Conservation (phyloP, 306 rosid species). For the Prunus padus region DNA sequence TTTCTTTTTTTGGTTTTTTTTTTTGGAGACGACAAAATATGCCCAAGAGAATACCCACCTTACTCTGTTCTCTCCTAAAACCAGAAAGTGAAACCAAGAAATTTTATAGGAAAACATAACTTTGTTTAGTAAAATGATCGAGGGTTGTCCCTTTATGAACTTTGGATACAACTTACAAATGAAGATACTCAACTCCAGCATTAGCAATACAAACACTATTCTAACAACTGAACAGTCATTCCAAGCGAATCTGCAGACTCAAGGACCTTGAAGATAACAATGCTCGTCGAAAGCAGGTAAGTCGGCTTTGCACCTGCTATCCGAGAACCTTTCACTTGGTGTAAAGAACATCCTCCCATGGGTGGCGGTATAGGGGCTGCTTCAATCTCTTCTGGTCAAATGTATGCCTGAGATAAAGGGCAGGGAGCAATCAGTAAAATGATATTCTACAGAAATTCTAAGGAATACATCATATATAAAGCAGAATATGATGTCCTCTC, state of each 20-base stretch:
- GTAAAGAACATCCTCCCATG: conserved; percentile 99
- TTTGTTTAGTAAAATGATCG: conserved; percentile 26
- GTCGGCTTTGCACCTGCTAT: conserved; percentile 18
- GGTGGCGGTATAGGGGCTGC: conserved; percentile 98
- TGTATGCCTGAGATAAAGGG: conserved; percentile 69
- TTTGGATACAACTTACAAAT: conserved; percentile 44
- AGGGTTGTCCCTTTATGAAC: conserved; percentile 31
- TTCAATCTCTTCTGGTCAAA: conserved; percentile 99
- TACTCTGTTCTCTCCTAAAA: background rate
- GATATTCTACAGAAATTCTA: background rate
- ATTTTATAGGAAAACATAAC: background rate
- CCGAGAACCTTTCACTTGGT: conserved; percentile 60
- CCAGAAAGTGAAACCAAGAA: conserved; percentile 5
- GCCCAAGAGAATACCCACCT: background rate
- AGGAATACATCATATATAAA: conserved; percentile 1
- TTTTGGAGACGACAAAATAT: background rate
- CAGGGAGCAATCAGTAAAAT: conserved; percentile 10
- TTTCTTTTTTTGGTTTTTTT: background rate
- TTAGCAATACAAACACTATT: conserved; percentile 44
- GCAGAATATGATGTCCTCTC: background rate
- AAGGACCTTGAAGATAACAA: conserved; percentile 18
- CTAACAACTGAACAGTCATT: conserved; percentile 32
- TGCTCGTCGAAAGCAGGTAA: conserved; percentile 22
- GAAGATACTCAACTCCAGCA: conserved; percentile 26
- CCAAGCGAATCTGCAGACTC: conserved; percentile 37